Evolutionary conservation across 768 basidiomycete species (phyloP).

Genomic region (Mrakia frigida): DNA sequence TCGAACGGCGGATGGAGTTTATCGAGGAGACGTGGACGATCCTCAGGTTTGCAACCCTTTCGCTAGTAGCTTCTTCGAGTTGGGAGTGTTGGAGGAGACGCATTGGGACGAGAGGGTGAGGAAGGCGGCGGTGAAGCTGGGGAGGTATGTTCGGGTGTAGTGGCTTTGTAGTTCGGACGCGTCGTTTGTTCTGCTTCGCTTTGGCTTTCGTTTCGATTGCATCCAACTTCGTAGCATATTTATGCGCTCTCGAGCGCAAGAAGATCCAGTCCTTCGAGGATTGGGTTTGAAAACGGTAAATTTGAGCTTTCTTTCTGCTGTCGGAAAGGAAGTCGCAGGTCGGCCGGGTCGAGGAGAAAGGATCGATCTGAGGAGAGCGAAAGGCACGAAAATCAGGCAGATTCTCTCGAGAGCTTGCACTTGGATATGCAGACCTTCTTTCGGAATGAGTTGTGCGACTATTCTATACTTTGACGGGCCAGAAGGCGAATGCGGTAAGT

Average conservation of each 20-base stretch:
- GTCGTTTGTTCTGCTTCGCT: neutral
- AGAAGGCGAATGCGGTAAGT: neutral
- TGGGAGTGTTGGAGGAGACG: conserved; percentile 56
- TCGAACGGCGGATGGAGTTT: conserved; percentile 73
- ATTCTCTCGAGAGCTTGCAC: no score
- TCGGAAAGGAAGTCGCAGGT: no score
- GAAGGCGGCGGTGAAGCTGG: conserved; percentile 53
- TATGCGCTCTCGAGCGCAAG: no score
- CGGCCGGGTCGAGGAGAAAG: no score
- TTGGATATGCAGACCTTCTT: no score
- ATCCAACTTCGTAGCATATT: no score
- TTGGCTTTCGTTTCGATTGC: neutral
- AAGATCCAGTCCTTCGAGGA: no score
- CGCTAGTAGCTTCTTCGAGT: conserved; percentile 80
- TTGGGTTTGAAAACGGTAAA: neutral
- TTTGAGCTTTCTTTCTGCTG: neutral
- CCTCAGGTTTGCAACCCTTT: conserved; percentile 64
- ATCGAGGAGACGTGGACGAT: conserved; percentile 79
- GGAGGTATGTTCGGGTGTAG: conserved; percentile 27
- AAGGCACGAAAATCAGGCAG: no score
- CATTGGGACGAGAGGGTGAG: conserved; percentile 62
- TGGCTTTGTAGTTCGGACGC: neutral
- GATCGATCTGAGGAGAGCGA: no score
- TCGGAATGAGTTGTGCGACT: no score
- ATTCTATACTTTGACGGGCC: no score